Percentiles rank a stretch among this genome's conserved stretches.
Evolutionary conservation across 2,329 filamentous ascomycete species (phyloP).

Genomic region (Nemania sp.): DNA sequence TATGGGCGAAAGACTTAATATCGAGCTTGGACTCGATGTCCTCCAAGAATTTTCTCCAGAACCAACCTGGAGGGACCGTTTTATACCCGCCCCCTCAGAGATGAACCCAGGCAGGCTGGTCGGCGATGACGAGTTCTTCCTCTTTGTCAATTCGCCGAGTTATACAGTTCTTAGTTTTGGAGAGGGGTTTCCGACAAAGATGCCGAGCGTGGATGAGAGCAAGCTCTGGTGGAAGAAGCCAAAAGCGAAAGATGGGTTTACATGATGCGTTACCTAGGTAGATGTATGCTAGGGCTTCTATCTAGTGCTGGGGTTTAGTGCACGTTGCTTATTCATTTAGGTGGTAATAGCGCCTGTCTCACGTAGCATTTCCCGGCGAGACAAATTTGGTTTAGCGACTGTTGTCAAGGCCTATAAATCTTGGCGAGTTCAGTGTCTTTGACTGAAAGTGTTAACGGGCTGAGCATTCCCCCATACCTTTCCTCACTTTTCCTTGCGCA

Average conservation of each 20-base stretch:
- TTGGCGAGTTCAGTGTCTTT: background rate
- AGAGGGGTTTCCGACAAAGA: conserved; percentile 40
- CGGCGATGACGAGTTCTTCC: conserved; percentile 48
- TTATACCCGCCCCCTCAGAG: conserved; percentile 28
- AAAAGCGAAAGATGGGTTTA: conserved; percentile 18
- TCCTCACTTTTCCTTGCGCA: background rate
- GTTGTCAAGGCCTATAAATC: conserved; percentile 13
- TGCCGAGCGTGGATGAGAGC: conserved; percentile 9
- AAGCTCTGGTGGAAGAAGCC: conserved; percentile 37
- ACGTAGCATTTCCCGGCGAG: conserved; percentile 33
- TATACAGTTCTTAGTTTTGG: conserved; percentile 49
- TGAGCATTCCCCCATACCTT: background rate
- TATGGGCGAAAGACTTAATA: conserved; percentile 27
- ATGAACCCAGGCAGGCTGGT: conserved; percentile 36
- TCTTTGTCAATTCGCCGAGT: conserved; percentile 45
- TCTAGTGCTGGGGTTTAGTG: background rate
- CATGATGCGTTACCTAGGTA: conserved; percentile 3
- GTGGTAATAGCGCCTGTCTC: background rate
- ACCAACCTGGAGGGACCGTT: conserved; percentile 28
- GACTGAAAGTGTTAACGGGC: background rate
- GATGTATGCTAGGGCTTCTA: background rate
- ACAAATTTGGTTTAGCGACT: conserved; percentile 35
- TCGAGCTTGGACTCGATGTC: conserved; percentile 35
- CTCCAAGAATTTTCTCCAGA: conserved; percentile 36
- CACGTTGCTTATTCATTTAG: conserved; percentile 4